Evolutionary conservation across 2,329 filamentous ascomycete genomes (phyloP).

Genomic region (Parastagonospora avenae): DNA sequence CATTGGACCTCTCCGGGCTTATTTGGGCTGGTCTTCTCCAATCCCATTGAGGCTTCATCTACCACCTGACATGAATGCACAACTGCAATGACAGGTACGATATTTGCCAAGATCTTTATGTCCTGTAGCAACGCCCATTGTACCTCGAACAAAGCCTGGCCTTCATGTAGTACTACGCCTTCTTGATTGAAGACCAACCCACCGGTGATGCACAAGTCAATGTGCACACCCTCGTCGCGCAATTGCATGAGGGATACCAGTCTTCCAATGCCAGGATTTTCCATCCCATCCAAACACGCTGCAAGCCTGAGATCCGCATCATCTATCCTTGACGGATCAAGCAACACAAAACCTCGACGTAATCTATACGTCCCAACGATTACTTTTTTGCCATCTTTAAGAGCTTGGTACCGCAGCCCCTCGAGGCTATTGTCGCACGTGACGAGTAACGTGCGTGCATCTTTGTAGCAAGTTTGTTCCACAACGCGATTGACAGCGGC

Average conservation of each 20-base stretch:
- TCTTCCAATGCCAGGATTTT: constrained; percentile 44
- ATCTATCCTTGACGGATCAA: constrained; percentile 45
- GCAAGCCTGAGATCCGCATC: constrained; percentile 38
- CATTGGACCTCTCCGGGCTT: constrained; percentile 50
- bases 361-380: constrained; percentile 52
- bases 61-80: constrained; percentile 53
- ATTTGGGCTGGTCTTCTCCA: constrained; percentile 26
- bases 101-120: constrained; percentile 32
- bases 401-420: constrained; percentile 44
- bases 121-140: constrained; percentile 51
- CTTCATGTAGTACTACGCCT: constrained; percentile 51
- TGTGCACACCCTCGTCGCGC: constrained; percentile 25
- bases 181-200: constrained; percentile 47
- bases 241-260: constrained; percentile 46
- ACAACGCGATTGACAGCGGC: constrained; percentile 40
- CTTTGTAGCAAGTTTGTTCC: constrained; percentile 39
- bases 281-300: constrained; percentile 53
- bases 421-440: constrained; percentile 55
- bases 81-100: constrained; percentile 41
- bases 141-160: constrained; percentile 51
- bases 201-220: constrained; percentile 50
- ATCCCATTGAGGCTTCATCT: constrained; percentile 27
- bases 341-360: constrained; percentile 49
- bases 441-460: constrained; percentile 45
- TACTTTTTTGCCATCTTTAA: constrained; percentile 50